Percentiles rank a stretch among this genome's conserved stretches.
Conservation (phyloP, 345 rosid genomes). For the Gossypium anomalum region DNA sequence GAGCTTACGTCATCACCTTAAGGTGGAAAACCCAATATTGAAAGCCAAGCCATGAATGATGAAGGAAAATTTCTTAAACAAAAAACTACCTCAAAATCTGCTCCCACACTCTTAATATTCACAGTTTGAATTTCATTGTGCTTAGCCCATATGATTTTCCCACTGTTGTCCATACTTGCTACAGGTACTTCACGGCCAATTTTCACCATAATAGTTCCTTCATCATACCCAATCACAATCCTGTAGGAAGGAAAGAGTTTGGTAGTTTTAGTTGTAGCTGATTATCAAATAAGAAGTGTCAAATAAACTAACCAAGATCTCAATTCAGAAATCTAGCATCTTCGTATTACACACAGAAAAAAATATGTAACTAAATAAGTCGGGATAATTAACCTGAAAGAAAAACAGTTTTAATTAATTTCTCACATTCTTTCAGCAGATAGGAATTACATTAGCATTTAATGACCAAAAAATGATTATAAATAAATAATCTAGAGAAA, state of each 20-base stretch:
- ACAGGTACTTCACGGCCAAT: conserved; percentile 97
- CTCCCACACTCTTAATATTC: conserved; percentile 93
- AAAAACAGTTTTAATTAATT: not conserved
- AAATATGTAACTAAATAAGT: not conserved
- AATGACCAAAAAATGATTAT: not conserved
- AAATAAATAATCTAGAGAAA: not conserved
- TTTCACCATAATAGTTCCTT: conserved; percentile 99
- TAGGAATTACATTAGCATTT: not conserved
- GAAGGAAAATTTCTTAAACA: conserved; percentile 2
- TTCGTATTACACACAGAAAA: not conserved
- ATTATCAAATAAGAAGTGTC: not conserved
- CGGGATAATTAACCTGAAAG: not conserved
- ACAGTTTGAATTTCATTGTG: conserved; percentile 99
- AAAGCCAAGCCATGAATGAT: conserved; percentile 11
- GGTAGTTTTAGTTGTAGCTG: not conserved
- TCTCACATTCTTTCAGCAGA: conserved; percentile 1
- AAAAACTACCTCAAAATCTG: conserved; percentile 76
- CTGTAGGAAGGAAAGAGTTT: conserved; percentile 36
- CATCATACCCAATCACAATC: conserved; percentile 96
- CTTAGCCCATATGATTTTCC: conserved; percentile 99
- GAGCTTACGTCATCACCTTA: not conserved
- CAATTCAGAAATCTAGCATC: conserved; percentile 5
- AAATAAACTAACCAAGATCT: not conserved
- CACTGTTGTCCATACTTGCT: conserved; percentile 98
- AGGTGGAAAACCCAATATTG: conserved; percentile 8